Evolutionary conservation across 1,284 basidiomycete genomes (phyloP), one percentile per base, ranked within the genome.

Genomic region (Wallemia ichthyophaga): DNA sequence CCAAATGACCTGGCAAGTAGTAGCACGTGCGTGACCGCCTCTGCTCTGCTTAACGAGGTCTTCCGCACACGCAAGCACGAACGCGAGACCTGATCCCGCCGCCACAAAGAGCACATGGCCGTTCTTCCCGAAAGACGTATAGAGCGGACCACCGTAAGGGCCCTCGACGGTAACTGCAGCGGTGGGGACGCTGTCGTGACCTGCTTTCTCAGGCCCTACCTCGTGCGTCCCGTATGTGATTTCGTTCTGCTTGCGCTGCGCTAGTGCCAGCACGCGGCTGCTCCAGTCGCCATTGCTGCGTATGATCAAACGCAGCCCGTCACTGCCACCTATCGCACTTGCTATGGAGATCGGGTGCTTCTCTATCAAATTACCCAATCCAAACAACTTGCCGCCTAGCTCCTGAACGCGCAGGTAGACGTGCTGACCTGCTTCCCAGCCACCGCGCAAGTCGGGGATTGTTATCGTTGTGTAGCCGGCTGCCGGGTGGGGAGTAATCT

Each of bases 331-430:
- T 7, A 56, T 27, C 5, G 55, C 24, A 21, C 55, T 56, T 5
- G 55, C 55, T 11, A 56, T 56, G n/a, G 55, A 56, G 27, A 56
- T 27, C 17, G 55, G 55, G 55, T 56, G 55, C 55, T 56, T 56
- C 25, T 56, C 55, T 11, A 56, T 25, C 7, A 27, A 15, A 15
- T 56, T 25, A 24, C 27, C 27, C 15, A 56, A 24, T 11, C 55
- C 55, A 21, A 13, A 25, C 7, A 56, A 13, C n/a, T 17, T 56
- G 19, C 55, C 55, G 25, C 55, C 55, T 2, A 56, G 55, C 17
- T 27, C 55, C 15, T 56, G 55, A 25, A 56, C 23, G 24, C 55
- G 55, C 9, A 56, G 24, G 27, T 56, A 56, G 55, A 56, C 55
- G 55, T 56, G 55, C 55, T 56, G 55, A 9, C 55, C 55, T 13